Conservation (phyloP, 495 filamentous ascomycete species). For the Cairneyella variabilis region DNA sequence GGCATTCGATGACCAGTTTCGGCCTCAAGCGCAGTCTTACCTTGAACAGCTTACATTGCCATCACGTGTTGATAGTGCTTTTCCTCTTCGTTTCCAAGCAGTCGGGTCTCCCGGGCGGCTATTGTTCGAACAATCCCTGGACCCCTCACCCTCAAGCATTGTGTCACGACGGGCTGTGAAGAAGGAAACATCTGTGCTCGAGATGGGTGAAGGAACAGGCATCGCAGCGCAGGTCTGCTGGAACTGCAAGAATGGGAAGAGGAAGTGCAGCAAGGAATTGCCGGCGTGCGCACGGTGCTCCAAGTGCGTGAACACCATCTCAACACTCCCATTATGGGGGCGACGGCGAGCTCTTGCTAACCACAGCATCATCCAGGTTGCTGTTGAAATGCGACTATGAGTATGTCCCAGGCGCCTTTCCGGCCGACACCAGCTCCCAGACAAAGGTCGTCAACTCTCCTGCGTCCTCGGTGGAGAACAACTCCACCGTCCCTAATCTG, state of each 20-base stretch:
- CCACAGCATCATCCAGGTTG: not conserved
- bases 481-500: not conserved
- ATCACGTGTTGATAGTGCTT: not conserved
- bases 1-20: too few relatives aligned
- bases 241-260: conserved; percentile 34
- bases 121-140: not conserved
- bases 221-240: conserved; percentile 24
- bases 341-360: not conserved
- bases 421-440: not conserved
- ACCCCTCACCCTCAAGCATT: not conserved
- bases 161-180: not conserved
- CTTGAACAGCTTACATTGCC: too few relatives aligned
- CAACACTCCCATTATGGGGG: not conserved
- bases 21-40: too few relatives aligned
- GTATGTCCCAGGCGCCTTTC: not conserved
- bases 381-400: conserved; percentile 18
- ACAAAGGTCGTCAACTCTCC: not conserved
- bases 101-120: not conserved
- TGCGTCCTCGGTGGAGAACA: not conserved
- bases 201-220: not conserved
- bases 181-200: not conserved
- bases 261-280: conserved; percentile 34
- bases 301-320: conserved; percentile 24
- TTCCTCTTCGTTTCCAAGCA: not conserved
- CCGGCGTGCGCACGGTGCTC: conserved; percentile 35